Evolutionary conservation across 78 protist genomes (phyloP), one percentile per base, ranked within the genome.

Genomic region (slime mould (Dictyostelium discoideum)): DNA sequence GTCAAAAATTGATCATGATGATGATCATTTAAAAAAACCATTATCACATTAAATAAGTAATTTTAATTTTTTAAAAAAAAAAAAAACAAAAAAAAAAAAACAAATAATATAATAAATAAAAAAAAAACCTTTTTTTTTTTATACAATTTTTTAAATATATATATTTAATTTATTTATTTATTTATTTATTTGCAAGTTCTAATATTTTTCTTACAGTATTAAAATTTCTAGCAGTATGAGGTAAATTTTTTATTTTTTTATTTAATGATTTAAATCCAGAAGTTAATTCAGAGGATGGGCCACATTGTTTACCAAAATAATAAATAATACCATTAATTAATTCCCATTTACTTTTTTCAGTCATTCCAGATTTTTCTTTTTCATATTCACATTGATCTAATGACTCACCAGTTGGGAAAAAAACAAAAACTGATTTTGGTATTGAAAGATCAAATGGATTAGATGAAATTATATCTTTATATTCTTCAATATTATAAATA

Each of bases 1-100:
- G 97, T 80, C 93, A 42, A 94, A 94, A 50, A 87, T 94, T 60
- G 77, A 88, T 65, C 94, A 80, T 24, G 69, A 72, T 8, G 76
- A 87, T 60, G 85, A 87, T 63, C 79, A 87, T 24, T 40, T 80
- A 29, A 88, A 79, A 40, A 88, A 88, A 67, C 93, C 93, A 65
- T 72, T 87, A 4, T 87, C 93, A 3, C 81, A 69, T 42, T 65
- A 87, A 42, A 44, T 79, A 79, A 54, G 18, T 54, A 54, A 54
- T 54, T 54, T 54, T 16, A 54, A 54, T 20, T 60, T 60, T 20
- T 54, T 13, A 16, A 57, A 13, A 76, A 57, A 46, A 29, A 81
- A 40, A 0, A 78, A 1, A 78, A n/a, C n/a, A 42, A 44, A 18
- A 44, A 79, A 79, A 79, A 79, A 44, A 22, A 78, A 78, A 72